Conservation (phyloP, 2,329 filamentous ascomycete species). For the Cephalotrichum gorgonifer region DNA sequence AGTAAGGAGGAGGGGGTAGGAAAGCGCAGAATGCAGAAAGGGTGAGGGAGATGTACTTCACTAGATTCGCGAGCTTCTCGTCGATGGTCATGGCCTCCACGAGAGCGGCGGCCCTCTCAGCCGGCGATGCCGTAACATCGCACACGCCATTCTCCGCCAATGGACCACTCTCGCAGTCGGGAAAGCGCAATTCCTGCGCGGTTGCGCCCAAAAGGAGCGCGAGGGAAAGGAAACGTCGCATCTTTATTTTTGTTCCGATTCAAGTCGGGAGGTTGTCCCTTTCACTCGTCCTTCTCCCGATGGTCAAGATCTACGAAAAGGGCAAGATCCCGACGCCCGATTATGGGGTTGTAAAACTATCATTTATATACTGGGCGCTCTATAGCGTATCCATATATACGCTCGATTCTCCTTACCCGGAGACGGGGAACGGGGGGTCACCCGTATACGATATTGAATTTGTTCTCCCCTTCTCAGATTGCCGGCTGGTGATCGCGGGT, state of each 20-base stretch:
- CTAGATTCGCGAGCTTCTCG: constrained; percentile 21
- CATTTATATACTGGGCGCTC: too few species aligned
- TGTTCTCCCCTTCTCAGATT: too few species aligned
- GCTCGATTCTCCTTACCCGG: too few species aligned
- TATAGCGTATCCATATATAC: too few species aligned
- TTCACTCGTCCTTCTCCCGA: too few species aligned
- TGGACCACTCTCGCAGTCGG: constrained; percentile 20
- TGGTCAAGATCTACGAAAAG: too few species aligned
- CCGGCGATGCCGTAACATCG: constrained; percentile 15
- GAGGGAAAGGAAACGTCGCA: neutral
- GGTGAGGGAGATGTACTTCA: constrained; percentile 19
- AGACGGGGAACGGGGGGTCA: too few species aligned
- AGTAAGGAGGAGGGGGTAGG: constrained; percentile 41
- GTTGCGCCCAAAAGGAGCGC: neutral
- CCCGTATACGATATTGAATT: too few species aligned
- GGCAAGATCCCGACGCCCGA: too few species aligned
- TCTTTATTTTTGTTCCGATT: neutral
- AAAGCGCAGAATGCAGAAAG: neutral
- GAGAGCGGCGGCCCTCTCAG: constrained; percentile 18
- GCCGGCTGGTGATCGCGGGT: too few species aligned
- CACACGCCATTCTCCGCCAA: constrained; percentile 21
- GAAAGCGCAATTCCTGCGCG: constrained; percentile 11
- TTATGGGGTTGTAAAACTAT: too few species aligned
- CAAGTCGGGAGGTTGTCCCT: too few species aligned
- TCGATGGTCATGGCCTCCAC: constrained; percentile 19